Evolutionary conservation across 129 eudicot genomes (phyloP), one percentile per base, ranked within the genome.

Genomic region (Oenanthe sinensis): DNA sequence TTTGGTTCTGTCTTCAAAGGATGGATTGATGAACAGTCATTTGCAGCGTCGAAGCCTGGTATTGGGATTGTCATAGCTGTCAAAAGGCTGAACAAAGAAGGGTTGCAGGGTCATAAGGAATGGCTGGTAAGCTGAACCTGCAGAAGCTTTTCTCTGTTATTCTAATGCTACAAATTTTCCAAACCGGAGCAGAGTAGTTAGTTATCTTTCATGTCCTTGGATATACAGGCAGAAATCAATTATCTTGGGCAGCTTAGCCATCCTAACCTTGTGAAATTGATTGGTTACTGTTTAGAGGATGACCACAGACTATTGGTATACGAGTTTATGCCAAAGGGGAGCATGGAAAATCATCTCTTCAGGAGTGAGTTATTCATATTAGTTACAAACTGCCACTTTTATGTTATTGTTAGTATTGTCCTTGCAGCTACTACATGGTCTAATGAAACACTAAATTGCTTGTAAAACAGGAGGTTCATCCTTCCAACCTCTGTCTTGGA

Each of bases 281-380:
- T 92, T 22, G 97, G 97, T 81, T 92, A 88, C 77, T 92, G 97
- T 86, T 81, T 90, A 84, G 97, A 92, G 84, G 97, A 92, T 74
- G 97, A 92, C 48, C 97, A 92, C 76, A 88, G 97, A 77, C 97
- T 92, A 68, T 81, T 92, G 86, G 97, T 87, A 33, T 92, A 92
- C 15, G 97, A 92, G 88, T 92, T 90, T 84, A 90, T 92, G 97
- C 91, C 97, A n/a, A 92, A 88, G 83, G 97, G 97, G 78, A 92
- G 97, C 90, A 85, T 90, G 97, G 97, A 92, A 83, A 92, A 90
- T 85, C 97, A 92, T 87, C 83, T 92, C 71, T 92, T 92, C 86
- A 85, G 97, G 77, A 90, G 97, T 92, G 79, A 86, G 96, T 87
- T 77, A 45, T 68, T 26, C 48, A 11, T 69, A 22, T 54, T 58